A percentile compares a stretch with the other conserved stretches of the same genome.
These are phyloP conservation scores for Barnettozyma botsteinii DNA, from an alignment of 805 yeast species.

Conservation along the genomic window DNA sequence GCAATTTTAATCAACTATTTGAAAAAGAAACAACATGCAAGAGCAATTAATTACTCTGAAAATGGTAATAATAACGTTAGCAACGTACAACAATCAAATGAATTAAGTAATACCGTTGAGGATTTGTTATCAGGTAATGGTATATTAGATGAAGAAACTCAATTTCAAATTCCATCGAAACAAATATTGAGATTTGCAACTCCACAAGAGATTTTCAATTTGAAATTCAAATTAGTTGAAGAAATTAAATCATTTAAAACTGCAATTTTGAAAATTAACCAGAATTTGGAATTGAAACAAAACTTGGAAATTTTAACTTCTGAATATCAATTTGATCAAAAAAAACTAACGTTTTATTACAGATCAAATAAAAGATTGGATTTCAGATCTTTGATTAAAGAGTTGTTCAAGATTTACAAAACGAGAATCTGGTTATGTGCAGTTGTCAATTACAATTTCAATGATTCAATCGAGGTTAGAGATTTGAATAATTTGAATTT, in stretches of 20 bases:
- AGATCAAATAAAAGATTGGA: slow-evolving; percentile 61
- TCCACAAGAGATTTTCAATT: slow-evolving; percentile 57
- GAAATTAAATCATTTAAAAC: slow-evolving; percentile 68
- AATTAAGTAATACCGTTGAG: slow-evolving; percentile 19
- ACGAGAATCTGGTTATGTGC: slow-evolving; percentile 85
- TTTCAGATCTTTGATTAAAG: slow-evolving; percentile 67
- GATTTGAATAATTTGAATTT: slow-evolving; percentile 1
- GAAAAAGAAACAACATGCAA: slow-evolving; percentile 65
- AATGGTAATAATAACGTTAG: not conserved
- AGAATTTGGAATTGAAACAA: slow-evolving; percentile 33
- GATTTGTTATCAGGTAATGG: slow-evolving; percentile 23
- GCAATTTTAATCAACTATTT: slow-evolving; percentile 70
- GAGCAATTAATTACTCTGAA: slow-evolving; percentile 31
- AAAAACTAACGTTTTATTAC: slow-evolving; percentile 69
- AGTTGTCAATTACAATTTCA: slow-evolving; percentile 20
- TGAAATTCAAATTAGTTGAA: slow-evolving; percentile 60
- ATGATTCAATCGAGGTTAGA: not conserved
- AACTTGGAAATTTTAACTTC: slow-evolving; percentile 61
- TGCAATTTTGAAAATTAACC: slow-evolving; percentile 46
- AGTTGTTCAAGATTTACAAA: slow-evolving; percentile 67
- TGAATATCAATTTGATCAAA: slow-evolving; percentile 78
- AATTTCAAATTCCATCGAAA: slow-evolving; percentile 66
- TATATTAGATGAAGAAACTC: slow-evolving; percentile 34
- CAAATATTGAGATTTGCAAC: slow-evolving; percentile 74
- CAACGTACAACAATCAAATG: slow-evolving; percentile 1